Percentiles rank a stretch among this genome's conserved stretches.
Evolutionary conservation across 176 grass and related monocot genomes (phyloP).

Genomic region (Carex parvula): DNA sequence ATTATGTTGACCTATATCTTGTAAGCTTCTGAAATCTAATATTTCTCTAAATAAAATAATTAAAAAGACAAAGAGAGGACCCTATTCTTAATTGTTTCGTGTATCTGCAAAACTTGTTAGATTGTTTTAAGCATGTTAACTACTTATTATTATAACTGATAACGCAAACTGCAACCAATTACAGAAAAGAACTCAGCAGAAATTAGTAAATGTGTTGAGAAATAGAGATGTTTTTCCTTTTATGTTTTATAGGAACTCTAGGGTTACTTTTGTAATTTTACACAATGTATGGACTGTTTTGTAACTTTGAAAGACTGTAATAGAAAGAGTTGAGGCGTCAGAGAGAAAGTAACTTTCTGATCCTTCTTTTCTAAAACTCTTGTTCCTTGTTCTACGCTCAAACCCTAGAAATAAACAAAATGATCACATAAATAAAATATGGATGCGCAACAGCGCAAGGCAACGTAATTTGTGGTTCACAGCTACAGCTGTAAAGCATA

Average conservation of each 20-base stretch:
- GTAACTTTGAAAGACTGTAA: too few species aligned
- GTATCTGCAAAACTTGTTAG: neutral
- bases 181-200: neutral
- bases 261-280: too few species aligned
- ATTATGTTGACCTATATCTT: constrained; percentile 71
- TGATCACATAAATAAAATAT: neutral
- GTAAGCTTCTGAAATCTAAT: constrained; percentile 32
- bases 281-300: too few species aligned
- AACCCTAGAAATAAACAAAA: too few species aligned
- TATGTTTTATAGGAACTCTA: too few species aligned
- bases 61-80: neutral
- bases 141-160: neutral
- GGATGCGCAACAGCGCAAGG: neutral
- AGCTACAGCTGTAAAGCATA: neutral
- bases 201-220: neutral
- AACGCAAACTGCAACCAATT: neutral
- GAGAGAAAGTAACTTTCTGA: too few species aligned
- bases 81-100: neutral
- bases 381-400: too few species aligned
- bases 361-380: too few species aligned
- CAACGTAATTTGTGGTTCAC: neutral
- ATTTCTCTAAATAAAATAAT: neutral
- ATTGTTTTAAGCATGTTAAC: neutral
- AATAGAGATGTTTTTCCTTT: too few species aligned
- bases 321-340: too few species aligned